phyloP scores from a whole-genome alignment of 148 eudicot species.

The Rhododendron vialii region DNA sequence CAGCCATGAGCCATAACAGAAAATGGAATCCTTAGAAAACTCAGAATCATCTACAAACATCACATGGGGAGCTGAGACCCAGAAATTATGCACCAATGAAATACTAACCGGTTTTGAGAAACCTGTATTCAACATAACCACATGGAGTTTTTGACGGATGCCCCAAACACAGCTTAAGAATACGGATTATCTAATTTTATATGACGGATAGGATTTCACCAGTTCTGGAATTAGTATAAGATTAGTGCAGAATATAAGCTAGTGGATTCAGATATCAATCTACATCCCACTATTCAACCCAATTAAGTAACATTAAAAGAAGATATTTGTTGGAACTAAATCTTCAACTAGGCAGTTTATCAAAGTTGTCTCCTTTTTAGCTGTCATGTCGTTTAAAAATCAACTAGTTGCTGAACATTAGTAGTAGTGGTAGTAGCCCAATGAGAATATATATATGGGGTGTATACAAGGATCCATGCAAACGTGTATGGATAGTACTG shows the following conservation, averaged over 20 bases:
- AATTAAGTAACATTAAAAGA: slow-evolving; percentile 3
- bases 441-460: neutral
- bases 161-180: neutral
- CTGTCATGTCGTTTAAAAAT: neutral
- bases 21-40: neutral
- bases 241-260: neutral
- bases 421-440: neutral
- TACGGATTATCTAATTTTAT: too few species aligned
- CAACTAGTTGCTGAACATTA: neutral
- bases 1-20: neutral
- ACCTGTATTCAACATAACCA: neutral
- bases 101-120: neutral
- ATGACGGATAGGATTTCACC: neutral
- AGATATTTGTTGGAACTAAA: neutral
- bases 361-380: neutral
- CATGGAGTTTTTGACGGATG: neutral
- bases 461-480: neutral
- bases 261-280: neutral
- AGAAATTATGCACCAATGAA: neutral
- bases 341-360: neutral
- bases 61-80: neutral
- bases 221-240: neutral
- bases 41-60: neutral
- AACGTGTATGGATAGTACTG: neutral
- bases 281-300: neutral